Evolutionary conservation across 2,329 filamentous ascomycete genomes (phyloP).

Genomic region (Lasiodiplodia sp.): DNA sequence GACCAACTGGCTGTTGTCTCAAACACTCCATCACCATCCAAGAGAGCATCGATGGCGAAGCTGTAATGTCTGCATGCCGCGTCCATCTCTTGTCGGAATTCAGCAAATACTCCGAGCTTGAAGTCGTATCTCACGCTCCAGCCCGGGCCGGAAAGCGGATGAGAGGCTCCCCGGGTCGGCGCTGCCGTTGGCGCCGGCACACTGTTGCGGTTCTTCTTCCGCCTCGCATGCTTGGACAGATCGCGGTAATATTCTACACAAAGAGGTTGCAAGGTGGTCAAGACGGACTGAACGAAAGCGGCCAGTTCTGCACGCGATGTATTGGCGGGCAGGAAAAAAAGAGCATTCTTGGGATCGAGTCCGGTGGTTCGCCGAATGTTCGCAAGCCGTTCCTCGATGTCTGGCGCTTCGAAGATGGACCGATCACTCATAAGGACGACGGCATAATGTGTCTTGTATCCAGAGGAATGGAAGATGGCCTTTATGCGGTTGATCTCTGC

Average conservation of each 20-base stretch:
- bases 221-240: constrained; percentile 86
- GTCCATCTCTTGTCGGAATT: constrained; percentile 93
- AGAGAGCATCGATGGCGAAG: constrained; percentile 81
- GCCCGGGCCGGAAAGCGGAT: constrained; percentile 81
- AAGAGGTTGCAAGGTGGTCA: constrained; percentile 74
- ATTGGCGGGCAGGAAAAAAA: constrained; percentile 83
- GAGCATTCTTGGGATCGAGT: constrained; percentile 77
- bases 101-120: constrained; percentile 88
- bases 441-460: constrained; percentile 79
- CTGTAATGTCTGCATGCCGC: constrained; percentile 85
- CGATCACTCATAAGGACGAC: constrained; percentile 81
- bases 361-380: constrained; percentile 80
- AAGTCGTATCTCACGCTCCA: constrained; percentile 97
- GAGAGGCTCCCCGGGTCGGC: constrained; percentile 82
- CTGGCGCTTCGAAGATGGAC: constrained; percentile 62
- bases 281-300: constrained; percentile 75
- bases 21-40: constrained; percentile 79
- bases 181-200: constrained; percentile 83
- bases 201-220: constrained; percentile 82
- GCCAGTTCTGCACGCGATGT: constrained; percentile 74
- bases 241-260: constrained; percentile 93
- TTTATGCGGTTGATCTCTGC: constrained; percentile 83
- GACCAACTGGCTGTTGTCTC: constrained; percentile 91
- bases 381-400: constrained; percentile 77
- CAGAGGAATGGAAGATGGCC: constrained; percentile 70